These are phyloP conservation scores for Xylaria sp. DNA, from an alignment of 2,329 filamentous ascomycete species.

Conservation along the genomic window DNA sequence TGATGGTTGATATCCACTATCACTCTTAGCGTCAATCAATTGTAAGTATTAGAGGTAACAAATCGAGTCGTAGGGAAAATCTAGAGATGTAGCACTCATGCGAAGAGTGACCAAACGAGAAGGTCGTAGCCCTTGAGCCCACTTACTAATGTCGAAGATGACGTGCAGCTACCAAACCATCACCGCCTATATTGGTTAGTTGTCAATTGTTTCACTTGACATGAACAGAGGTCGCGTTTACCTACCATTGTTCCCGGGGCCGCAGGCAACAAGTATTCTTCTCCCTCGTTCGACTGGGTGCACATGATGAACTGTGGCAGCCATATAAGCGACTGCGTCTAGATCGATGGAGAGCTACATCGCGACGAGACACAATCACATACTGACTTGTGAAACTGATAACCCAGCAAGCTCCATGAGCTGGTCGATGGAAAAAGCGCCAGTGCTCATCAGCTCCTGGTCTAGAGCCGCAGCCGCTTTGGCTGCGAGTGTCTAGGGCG, in stretches of 20 bases:
- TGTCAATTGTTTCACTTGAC: not conserved
- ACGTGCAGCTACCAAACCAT: slow-evolving; percentile 91
- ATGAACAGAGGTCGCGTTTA: not conserved
- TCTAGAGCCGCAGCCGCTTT: slow-evolving; percentile 90
- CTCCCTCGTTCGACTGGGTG: slow-evolving; percentile 76
- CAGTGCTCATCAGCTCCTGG: slow-evolving; percentile 87
- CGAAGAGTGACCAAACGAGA: not conserved
- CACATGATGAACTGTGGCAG: slow-evolving; percentile 73
- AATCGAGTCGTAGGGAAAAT: too few relatives aligned
- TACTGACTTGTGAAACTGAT: slow-evolving; percentile 88
- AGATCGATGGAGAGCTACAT: not conserved
- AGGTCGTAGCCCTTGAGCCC: not conserved
- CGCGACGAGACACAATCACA: slow-evolving; percentile 29
- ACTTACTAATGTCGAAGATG: slow-evolving; percentile 79
- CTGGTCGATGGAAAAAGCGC: slow-evolving; percentile 92
- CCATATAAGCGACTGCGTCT: not conserved
- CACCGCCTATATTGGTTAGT: slow-evolving; percentile 67
- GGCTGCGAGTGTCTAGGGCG: slow-evolving; percentile 75
- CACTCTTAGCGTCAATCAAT: not conserved
- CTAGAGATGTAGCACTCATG: too few relatives aligned
- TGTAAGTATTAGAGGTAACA: too few relatives aligned
- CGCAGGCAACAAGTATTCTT: slow-evolving; percentile 85
- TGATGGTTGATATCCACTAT: slow-evolving; percentile 76
- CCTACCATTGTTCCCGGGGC: slow-evolving; percentile 76
- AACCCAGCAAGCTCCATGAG: slow-evolving; percentile 96